phyloP scores from a whole-genome alignment of 805 yeast species.

The Pichia paraexigua region DNA sequence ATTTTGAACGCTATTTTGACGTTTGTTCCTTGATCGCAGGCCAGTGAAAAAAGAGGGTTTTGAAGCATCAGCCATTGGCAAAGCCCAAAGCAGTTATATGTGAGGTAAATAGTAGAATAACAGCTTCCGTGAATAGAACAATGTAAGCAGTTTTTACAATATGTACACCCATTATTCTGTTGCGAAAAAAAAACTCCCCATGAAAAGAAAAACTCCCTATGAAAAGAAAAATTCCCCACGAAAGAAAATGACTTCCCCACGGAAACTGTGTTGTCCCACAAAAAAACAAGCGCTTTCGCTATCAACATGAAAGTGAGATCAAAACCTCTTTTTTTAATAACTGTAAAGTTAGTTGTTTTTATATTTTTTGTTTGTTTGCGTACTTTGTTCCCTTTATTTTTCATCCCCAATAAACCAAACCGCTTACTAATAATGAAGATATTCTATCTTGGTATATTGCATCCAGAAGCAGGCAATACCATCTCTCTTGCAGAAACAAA shows the following conservation, averaged over 20 bases:
- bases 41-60: not conserved
- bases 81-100: not conserved
- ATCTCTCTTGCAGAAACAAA: slow-evolving; percentile 72
- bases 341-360: not conserved
- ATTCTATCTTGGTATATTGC: slow-evolving; percentile 81
- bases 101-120: not conserved
- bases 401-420: not conserved
- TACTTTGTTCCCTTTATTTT: not conserved
- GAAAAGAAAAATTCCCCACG: no score
- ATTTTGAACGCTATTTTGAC: not conserved
- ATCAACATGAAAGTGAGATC: not conserved
- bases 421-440: slow-evolving; percentile 58
- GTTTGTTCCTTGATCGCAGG: not conserved
- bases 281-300: not conserved
- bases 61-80: not conserved
- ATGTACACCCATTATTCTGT: not conserved
- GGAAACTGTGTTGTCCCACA: not conserved
- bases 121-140: not conserved
- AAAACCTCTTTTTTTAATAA: no score
- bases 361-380: not conserved
- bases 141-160: no score
- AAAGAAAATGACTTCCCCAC: no score
- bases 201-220: no score
- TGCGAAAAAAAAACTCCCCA: not conserved
- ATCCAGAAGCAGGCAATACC: slow-evolving; percentile 46